Base-by-base conservation (phyloP, 345 rosid species). In the Capsella bursapastoris region DNA sequence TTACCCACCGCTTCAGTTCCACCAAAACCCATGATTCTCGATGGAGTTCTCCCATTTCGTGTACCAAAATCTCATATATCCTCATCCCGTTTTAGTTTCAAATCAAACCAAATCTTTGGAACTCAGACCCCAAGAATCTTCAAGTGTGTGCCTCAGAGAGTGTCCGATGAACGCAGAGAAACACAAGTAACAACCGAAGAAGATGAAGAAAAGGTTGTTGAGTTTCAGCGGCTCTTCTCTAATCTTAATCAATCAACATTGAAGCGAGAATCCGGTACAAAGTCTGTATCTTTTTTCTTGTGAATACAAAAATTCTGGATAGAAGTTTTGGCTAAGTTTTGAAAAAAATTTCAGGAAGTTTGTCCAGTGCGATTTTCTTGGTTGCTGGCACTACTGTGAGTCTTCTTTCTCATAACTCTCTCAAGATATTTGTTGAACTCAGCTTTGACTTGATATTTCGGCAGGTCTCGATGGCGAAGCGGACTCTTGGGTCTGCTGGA, bases 391-490 rank as follows among this genome's bases (percentile, higher is more conserved):
- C 98, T 51, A 91, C 97, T 37, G 96, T 89, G 79, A 56, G 78
- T 48, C 53, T 65, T 28, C 5, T 44, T 58, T 66, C 70, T 40
- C 44, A 7, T 12, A 55, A 18, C 64, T 40, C 50, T 53, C 12
- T 34, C 25, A 3, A 40, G 6, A 14, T 22, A 22, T 29, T 68
- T 14, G 14, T 40, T 58, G 18, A 64, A 11, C 53, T 63, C 18
- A 55, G 18, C 27, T 65, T 64, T 71, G 28, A 51, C 56, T 28
- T 50, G 7, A 37, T 73, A 7, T 63, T 48, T 37, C 27, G 15
- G 8, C 78, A 93, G 97, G 98, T 94, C 27, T 94, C 98, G 34
- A 91, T 94, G 98, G 98, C 98, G 57, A 81, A 50, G 84, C 83
- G 91, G 79, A 94, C 98, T 72, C 85, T 94, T 57, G 97, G 98